Evolutionary conservation across 148 eudicot species (phyloP).

Genomic region (Drosera capensis): DNA sequence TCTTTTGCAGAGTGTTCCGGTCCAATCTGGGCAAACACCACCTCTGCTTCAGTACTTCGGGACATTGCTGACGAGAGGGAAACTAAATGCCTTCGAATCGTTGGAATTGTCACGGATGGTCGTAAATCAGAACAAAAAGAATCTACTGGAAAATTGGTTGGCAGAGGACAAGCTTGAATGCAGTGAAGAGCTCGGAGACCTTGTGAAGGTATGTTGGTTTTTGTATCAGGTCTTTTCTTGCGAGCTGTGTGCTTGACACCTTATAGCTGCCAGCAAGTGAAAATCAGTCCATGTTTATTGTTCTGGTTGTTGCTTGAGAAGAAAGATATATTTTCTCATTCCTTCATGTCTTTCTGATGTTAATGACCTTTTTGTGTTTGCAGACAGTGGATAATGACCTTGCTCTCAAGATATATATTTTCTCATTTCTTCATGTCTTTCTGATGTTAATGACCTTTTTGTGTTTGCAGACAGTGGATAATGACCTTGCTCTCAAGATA

Average conservation of each 20-base stretch:
- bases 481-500: too few species aligned
- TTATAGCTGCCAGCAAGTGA: constrained; percentile 2
- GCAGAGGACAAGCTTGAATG: constrained; percentile 97
- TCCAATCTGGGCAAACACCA: constrained; percentile 96
- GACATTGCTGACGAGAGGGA: constrained; percentile 78
- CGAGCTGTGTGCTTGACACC: not conserved
- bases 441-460: not conserved
- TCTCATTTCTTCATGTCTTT: constrained; percentile 2
- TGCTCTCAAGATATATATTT: constrained; percentile 44
- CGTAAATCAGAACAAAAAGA: constrained; percentile 95
- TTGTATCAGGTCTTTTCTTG: not conserved
- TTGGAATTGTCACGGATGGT: constrained; percentile 90
- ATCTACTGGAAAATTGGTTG: constrained; percentile 89
- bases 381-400: constrained; percentile 98
- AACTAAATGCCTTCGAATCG: constrained; percentile 91
- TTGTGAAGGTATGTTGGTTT: constrained; percentile 58
- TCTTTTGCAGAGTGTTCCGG: constrained; percentile 96
- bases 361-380: not conserved
- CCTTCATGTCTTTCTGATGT: not conserved
- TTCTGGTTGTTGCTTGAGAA: not conserved
- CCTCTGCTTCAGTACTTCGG: constrained; percentile 94
- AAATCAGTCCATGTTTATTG: not conserved
- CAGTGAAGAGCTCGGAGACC: constrained; percentile 98
- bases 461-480: too few species aligned
- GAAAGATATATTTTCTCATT: not conserved